phyloP scores from a whole-genome alignment of 2,329 filamentous ascomycete species.

The Trichoderma lentiforme region DNA sequence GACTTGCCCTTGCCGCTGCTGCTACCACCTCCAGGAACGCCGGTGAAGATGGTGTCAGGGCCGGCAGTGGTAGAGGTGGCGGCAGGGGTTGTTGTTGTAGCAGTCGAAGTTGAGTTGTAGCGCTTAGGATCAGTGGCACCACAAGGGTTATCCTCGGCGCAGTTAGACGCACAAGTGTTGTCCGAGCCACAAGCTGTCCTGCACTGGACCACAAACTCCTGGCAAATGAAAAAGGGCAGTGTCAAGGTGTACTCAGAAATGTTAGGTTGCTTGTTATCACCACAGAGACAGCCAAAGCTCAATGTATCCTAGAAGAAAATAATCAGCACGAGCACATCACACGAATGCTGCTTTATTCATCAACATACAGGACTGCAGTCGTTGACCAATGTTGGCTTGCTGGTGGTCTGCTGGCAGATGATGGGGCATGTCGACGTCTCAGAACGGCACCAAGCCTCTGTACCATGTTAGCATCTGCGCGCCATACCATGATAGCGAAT shows the following conservation, averaged over 20 bases:
- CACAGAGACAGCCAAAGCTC: slow-evolving; percentile 70
- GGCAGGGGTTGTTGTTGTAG: slow-evolving; percentile 40
- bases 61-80: slow-evolving; percentile 30
- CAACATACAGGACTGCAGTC: slow-evolving; percentile 61
- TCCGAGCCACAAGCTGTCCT: slow-evolving; percentile 51
- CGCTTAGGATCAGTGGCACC: slow-evolving; percentile 63
- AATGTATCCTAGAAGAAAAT: slow-evolving; percentile 50
- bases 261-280: slow-evolving; percentile 64
- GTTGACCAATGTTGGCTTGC: slow-evolving; percentile 56
- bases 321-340: not conserved
- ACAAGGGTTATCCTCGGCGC: slow-evolving; percentile 66
- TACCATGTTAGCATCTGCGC: slow-evolving; percentile 22
- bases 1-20: slow-evolving; percentile 24
- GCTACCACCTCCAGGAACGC: slow-evolving; percentile 23
- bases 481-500: not conserved
- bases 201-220: slow-evolving; percentile 67
- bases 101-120: slow-evolving; percentile 50
- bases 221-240: slow-evolving; percentile 74
- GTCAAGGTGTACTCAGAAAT: slow-evolving; percentile 74
- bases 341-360: not conserved
- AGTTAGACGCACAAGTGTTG: slow-evolving; percentile 59
- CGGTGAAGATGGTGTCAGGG: slow-evolving; percentile 39
- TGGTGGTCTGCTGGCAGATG: slow-evolving; percentile 63
- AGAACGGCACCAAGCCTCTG: slow-evolving; percentile 62
- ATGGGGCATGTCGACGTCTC: slow-evolving; percentile 64